Evolutionary conservation across 495 filamentous ascomycete species (phyloP).

Genomic region (Physcia stellaris): DNA sequence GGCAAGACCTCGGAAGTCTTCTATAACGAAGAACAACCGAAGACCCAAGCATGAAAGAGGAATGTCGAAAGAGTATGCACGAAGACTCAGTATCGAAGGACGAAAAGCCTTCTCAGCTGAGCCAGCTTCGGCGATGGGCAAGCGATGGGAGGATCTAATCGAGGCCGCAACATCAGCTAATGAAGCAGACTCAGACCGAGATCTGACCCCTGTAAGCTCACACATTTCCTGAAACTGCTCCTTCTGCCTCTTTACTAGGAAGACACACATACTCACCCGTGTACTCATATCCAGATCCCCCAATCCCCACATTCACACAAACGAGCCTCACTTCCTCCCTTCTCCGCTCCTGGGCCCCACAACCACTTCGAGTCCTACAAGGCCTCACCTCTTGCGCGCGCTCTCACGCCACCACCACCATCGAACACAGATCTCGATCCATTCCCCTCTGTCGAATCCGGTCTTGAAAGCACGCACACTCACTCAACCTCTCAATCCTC

Average conservation of each 20-base stretch:
- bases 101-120: constrained; percentile 77
- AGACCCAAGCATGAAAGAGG: constrained; percentile 64
- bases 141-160: constrained; percentile 88
- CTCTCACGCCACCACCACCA: constrained; percentile 66
- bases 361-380: constrained; percentile 60
- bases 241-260: background rate
- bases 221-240: background rate
- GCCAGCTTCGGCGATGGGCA: constrained; percentile 59
- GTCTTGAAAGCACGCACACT: constrained; percentile 33
- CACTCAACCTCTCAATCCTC: constrained; percentile 28
- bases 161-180: constrained; percentile 84
- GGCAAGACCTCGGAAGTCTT: constrained; percentile 66
- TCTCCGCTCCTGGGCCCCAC: constrained; percentile 32
- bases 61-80: constrained; percentile 52
- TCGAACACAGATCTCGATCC: constrained; percentile 55
- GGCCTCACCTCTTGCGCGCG: constrained; percentile 74
- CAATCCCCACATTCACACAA: constrained; percentile 53
- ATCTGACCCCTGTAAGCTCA: constrained; percentile 66
- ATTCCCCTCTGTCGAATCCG: constrained; percentile 74
- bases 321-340: constrained; percentile 69
- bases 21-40: constrained; percentile 59
- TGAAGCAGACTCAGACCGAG: constrained; percentile 72
- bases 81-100: constrained; percentile 58
- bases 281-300: constrained; percentile 36
- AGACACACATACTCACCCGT: constrained; percentile 1